phyloP scores from a whole-genome alignment of 2,329 filamentous ascomycete genomes.

The Chrysoporthe austroafricana region DNA sequence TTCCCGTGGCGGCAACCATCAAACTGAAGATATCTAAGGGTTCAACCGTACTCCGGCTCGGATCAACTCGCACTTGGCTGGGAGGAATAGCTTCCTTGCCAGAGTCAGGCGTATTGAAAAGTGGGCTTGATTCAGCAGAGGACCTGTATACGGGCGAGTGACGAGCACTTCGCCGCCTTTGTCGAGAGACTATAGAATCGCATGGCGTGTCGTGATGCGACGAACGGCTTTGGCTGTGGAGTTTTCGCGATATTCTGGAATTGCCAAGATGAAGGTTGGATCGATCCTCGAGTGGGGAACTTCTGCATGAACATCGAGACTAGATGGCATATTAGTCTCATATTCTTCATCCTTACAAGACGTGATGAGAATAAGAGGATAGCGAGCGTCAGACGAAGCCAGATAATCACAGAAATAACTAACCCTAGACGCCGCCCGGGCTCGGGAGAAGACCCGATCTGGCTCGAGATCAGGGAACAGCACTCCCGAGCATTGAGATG shows the following conservation, averaged over 20 bases:
- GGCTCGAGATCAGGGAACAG: not conserved
- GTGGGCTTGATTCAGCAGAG: constrained; percentile 13
- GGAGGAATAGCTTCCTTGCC: not conserved
- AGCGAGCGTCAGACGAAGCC: too few species aligned
- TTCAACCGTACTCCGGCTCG: constrained; percentile 4
- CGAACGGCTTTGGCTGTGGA: not conserved
- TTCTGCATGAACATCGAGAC: not conserved
- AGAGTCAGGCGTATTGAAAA: not conserved
- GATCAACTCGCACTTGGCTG: not conserved
- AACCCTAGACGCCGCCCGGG: constrained; percentile 1
- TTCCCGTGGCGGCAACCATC: not conserved
- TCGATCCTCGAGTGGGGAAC: constrained; percentile 5
- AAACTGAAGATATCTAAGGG: constrained; percentile 2
- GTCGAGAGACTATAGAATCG: not conserved
- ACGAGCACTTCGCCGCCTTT: not conserved
- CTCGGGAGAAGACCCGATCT: not conserved
- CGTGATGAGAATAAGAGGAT: too few species aligned
- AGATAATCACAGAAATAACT: not conserved
- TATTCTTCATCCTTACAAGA: not conserved
- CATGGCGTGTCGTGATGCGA: constrained; percentile 10
- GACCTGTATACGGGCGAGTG: constrained; percentile 7
- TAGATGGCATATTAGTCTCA: not conserved
- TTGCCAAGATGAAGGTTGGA: not conserved
- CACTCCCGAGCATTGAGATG: too few species aligned
- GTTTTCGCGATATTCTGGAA: constrained; percentile 1